A percentile compares a stretch with the other conserved stretches of the same genome.
phyloP scores from a whole-genome alignment of 192 early-diverging fungal genomes.

The Coemansia sp. region DNA sequence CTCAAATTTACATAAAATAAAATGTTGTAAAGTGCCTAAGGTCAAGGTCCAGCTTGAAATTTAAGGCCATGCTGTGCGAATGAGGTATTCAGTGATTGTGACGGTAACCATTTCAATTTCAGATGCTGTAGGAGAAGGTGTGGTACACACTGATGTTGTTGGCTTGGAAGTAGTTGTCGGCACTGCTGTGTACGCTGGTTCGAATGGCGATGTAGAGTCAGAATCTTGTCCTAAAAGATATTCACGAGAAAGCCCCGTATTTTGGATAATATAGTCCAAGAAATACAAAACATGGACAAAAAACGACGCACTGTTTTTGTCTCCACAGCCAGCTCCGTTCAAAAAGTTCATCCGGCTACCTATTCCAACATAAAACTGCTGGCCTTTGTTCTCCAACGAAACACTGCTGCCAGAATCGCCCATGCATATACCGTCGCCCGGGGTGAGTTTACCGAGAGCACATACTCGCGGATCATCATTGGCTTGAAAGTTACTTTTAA shows the following conservation, averaged over 20 bases:
- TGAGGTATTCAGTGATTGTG: background rate
- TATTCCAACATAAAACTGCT: conserved; percentile 13
- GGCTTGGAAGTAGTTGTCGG: background rate
- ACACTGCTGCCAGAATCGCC: conserved; percentile 22
- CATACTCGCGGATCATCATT: conserved; percentile 14
- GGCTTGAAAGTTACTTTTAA: conserved; percentile 6
- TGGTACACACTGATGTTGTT: background rate
- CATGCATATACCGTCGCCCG: conserved; percentile 4
- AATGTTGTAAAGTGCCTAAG: too few species aligned
- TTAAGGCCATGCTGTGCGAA: background rate
- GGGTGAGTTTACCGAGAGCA: conserved; percentile 4
- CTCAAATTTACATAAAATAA: too few species aligned
- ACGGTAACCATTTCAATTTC: background rate
- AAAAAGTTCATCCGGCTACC: conserved; percentile 9
- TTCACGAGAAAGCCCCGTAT: conserved; percentile 12
- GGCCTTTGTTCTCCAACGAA: background rate
- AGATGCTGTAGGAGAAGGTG: background rate
- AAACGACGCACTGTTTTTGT: conserved; percentile 10
- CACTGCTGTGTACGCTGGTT: background rate
- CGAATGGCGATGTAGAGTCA: background rate
- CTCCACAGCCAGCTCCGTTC: conserved; percentile 11
- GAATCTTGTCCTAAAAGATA: conserved; percentile 1
- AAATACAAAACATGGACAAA: conserved; percentile 15
- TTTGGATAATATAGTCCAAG: conserved; percentile 14
- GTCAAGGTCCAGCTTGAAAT: background rate